phyloP scores from a whole-genome alignment of 805 yeast genomes.

The Kazachstania africana region DNA sequence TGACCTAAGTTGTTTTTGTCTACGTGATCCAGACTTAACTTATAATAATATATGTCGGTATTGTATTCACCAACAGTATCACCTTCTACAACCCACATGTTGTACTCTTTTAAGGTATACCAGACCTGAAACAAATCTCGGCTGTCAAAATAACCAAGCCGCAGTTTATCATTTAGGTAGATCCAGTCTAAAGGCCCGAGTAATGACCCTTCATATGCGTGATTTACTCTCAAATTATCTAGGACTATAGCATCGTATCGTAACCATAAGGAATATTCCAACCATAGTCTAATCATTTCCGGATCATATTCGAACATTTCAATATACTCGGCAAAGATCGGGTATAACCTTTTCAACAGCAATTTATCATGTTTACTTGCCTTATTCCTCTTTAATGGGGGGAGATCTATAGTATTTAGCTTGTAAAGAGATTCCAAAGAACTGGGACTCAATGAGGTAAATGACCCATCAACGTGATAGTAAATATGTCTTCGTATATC shows the following conservation, averaged over 20 bases:
- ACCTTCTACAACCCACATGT: slow-evolving; percentile 11
- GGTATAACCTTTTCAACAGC: slow-evolving; percentile 5
- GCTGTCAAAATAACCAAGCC: slow-evolving; percentile 14
- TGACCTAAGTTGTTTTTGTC: slow-evolving; percentile 2
- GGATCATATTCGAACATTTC: slow-evolving; percentile 18
- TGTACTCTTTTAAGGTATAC: slow-evolving; percentile 18
- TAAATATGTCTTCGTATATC: slow-evolving; percentile 18
- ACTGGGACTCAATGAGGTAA: slow-evolving; percentile 4
- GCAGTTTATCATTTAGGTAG: slow-evolving; percentile 8
- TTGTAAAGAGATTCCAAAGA: slow-evolving; percentile 1
- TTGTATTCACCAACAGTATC: slow-evolving; percentile 4
- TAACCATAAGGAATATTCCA: slow-evolving; percentile 16
- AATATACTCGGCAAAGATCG: slow-evolving; percentile 11
- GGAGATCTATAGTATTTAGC: not conserved
- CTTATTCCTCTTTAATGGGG: not conserved
- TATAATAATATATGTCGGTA: slow-evolving; percentile 6
- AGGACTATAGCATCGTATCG: slow-evolving; percentile 21
- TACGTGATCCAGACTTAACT: slow-evolving; percentile 10
- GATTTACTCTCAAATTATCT: slow-evolving; percentile 21
- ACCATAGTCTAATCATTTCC: slow-evolving; percentile 14
- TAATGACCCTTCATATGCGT: slow-evolving; percentile 13
- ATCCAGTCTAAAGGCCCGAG: slow-evolving; percentile 18
- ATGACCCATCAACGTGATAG: slow-evolving; percentile 12
- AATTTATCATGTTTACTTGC: slow-evolving; percentile 1
- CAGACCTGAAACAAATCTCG: slow-evolving; percentile 19